These are phyloP conservation scores for Dionaea muscipula DNA, from an alignment of 179 eudicot genomes.

Conservation along the genomic window DNA sequence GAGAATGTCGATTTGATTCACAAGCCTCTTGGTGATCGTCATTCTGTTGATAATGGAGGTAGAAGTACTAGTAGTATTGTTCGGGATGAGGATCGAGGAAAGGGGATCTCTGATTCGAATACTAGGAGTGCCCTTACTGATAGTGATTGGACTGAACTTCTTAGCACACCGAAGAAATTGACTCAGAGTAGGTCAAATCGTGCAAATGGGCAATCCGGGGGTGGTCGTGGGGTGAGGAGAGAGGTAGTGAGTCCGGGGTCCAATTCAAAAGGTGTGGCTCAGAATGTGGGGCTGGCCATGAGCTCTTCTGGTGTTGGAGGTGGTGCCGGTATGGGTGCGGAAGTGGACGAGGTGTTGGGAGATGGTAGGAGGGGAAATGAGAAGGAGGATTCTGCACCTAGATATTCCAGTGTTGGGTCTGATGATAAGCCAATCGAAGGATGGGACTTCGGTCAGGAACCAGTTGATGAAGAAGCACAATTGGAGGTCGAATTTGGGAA, in stretches of 20 bases:
- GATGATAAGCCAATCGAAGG: slow-evolving; percentile 19
- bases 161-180: slow-evolving; percentile 42
- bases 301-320: slow-evolving; percentile 2
- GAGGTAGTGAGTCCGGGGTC: slow-evolving; percentile 24
- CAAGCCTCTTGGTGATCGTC: slow-evolving; percentile 17
- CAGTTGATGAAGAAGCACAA: slow-evolving; percentile 11
- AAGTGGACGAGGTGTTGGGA: slow-evolving; percentile 15
- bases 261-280: slow-evolving; percentile 15
- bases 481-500: slow-evolving; percentile 12
- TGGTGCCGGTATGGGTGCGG: slow-evolving; percentile 14
- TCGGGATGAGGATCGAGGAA: slow-evolving; percentile 19
- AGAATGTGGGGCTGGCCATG: slow-evolving; percentile 15
- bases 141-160: slow-evolving; percentile 89
- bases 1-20: slow-evolving; percentile 21
- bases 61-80: slow-evolving; percentile 9
- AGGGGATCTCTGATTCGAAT: slow-evolving; percentile 14
- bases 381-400: slow-evolving; percentile 14
- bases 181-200: slow-evolving; percentile 14
- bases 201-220: slow-evolving; percentile 23
- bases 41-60: neutral
- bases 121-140: slow-evolving; percentile 37
- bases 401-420: slow-evolving; percentile 24
- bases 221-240: slow-evolving; percentile 21
- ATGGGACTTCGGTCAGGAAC: slow-evolving; percentile 19
- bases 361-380: slow-evolving; percentile 19